phyloP scores from a whole-genome alignment of 2,329 filamentous ascomycete genomes.

The Monosporascus sp. region DNA sequence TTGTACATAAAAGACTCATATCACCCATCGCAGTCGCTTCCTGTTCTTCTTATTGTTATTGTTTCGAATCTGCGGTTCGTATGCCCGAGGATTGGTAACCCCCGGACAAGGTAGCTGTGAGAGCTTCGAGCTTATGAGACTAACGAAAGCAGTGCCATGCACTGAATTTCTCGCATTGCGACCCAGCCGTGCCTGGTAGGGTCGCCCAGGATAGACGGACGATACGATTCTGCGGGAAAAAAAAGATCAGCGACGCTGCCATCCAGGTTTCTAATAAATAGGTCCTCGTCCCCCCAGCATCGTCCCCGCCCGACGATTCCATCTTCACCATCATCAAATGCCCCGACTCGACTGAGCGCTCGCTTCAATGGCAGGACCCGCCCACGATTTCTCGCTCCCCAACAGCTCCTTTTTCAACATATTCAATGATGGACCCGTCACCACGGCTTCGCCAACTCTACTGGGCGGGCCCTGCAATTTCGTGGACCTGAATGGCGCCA shows the following conservation, averaged over 20 bases:
- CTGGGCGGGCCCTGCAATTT: constrained; percentile 54
- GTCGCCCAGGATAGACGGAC: constrained; percentile 18
- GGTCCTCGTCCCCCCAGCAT: constrained; percentile 1
- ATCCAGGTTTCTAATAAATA: neutral
- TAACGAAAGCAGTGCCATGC: constrained; percentile 30
- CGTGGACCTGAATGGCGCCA: constrained; percentile 48
- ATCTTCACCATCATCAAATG: constrained; percentile 19
- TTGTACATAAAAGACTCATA: constrained; percentile 17
- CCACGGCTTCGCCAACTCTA: constrained; percentile 28
- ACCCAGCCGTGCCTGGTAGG: constrained; percentile 25
- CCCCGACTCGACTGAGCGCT: constrained; percentile 24
- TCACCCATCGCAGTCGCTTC: constrained; percentile 1
- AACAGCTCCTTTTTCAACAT: constrained; percentile 49
- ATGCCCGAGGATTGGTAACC: constrained; percentile 11
- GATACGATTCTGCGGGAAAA: constrained; percentile 2
- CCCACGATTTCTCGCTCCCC: constrained; percentile 40
- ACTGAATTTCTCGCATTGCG: constrained; percentile 29
- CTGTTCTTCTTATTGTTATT: constrained; percentile 1
- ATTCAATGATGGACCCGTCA: constrained; percentile 41
- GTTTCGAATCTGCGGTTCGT: constrained; percentile 18
- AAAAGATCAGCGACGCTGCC: too few relatives aligned
- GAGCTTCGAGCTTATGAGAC: constrained; percentile 17
- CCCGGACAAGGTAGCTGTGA: constrained; percentile 7
- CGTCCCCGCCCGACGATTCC: constrained; percentile 11
- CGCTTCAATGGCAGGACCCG: constrained; percentile 48